phyloP scores from a whole-genome alignment of 2,329 filamentous ascomycete species.

The Tolypocladium ovalisporum region DNA sequence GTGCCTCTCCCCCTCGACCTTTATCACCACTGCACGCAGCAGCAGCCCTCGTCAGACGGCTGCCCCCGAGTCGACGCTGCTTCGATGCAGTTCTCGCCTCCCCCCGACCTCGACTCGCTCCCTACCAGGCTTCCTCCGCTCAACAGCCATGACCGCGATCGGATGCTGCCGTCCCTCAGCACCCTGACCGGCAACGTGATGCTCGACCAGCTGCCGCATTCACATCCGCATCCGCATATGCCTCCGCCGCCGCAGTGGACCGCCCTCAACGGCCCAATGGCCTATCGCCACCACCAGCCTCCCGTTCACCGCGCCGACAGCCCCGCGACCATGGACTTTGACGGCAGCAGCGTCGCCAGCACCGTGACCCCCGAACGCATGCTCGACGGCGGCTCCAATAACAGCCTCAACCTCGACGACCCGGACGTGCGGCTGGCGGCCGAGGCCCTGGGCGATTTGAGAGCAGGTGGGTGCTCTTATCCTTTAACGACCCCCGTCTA shows the following conservation, averaged over 20 bases:
- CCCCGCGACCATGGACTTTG: slow-evolving; percentile 37
- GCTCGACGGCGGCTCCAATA: slow-evolving; percentile 33
- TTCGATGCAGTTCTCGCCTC: slow-evolving; percentile 13
- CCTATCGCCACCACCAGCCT: slow-evolving; percentile 22
- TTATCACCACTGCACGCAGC: neutral
- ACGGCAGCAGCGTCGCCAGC: slow-evolving; percentile 29
- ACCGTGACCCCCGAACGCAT: slow-evolving; percentile 35
- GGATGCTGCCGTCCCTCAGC: slow-evolving; percentile 24
- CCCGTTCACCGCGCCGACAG: slow-evolving; percentile 28
- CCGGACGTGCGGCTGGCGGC: slow-evolving; percentile 61
- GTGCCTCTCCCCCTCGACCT: neutral
- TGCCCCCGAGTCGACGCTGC: slow-evolving; percentile 1
- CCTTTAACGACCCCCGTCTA: no score
- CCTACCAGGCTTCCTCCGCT: slow-evolving; percentile 14
- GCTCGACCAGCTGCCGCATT: slow-evolving; percentile 5
- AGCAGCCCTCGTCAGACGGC: neutral
- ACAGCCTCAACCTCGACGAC: slow-evolving; percentile 47
- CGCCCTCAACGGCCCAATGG: slow-evolving; percentile 36
- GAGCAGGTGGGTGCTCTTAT: slow-evolving; percentile 46
- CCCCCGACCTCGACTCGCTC: slow-evolving; percentile 14
- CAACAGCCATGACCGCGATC: slow-evolving; percentile 15
- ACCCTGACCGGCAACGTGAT: slow-evolving; percentile 17
- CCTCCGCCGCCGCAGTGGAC: slow-evolving; percentile 29
- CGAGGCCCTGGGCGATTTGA: slow-evolving; percentile 63
- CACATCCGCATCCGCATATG: slow-evolving; percentile 11